Conservation (phyloP, 2,329 filamentous ascomycete species). For the Ploettnerulaceae sp. region DNA sequence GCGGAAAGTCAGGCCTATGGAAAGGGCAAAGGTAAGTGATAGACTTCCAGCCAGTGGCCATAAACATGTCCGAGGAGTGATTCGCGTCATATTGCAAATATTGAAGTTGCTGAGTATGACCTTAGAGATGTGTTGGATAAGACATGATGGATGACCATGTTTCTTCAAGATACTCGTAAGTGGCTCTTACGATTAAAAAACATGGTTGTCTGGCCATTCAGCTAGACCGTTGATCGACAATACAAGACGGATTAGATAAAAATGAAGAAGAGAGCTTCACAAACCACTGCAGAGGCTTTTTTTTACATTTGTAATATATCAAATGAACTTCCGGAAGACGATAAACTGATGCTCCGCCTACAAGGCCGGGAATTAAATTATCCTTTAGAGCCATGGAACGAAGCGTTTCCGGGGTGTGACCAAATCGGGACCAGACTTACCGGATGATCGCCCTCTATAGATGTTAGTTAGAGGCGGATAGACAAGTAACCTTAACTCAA, state of each 20-base stretch:
- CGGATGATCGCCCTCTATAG: neutral
- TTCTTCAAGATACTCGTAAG: no score
- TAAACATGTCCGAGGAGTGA: conserved; percentile 29
- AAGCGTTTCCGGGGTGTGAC: neutral
- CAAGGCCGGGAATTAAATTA: no score
- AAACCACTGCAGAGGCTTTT: no score
- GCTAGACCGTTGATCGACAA: no score
- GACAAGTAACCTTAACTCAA: conserved; percentile 2
- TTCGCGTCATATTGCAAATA: conserved; percentile 11
- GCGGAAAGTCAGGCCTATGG: conserved; percentile 29
- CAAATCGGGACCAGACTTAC: neutral
- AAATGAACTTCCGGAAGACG: no score
- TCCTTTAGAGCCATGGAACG: neutral
- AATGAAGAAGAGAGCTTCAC: no score
- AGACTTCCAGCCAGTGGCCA: conserved; percentile 27
- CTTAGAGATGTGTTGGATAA: neutral
- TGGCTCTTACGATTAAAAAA: no score
- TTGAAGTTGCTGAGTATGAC: neutral
- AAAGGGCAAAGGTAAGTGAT: conserved; percentile 25
- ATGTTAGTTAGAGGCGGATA: neutral
- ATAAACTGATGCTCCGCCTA: no score
- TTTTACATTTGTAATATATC: no score
- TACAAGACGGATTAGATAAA: no score
- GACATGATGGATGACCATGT: neutral
- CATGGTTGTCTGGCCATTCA: no score